Conservation (phyloP, 148 eudicot species). For the Dianthus caryophyllus region DNA sequence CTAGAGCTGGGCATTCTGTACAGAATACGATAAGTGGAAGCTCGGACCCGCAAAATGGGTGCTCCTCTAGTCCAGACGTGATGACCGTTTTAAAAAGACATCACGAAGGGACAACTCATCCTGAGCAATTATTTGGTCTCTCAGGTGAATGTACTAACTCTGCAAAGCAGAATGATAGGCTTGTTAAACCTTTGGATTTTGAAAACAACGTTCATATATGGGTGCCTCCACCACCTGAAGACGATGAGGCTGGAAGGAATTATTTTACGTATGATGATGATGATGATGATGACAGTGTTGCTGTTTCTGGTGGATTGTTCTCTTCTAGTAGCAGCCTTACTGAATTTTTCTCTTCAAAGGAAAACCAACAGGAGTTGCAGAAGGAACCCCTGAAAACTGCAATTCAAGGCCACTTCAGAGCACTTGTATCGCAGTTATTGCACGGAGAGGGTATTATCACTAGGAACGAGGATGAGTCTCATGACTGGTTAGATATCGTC, state of each 20-base stretch:
- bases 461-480: constrained; percentile 38
- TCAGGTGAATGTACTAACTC: constrained; percentile 35
- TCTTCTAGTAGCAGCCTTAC: constrained; percentile 41
- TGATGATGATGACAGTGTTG: constrained; percentile 50
- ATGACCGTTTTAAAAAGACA: constrained; percentile 48
- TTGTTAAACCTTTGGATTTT: constrained; percentile 58
- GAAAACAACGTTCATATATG: constrained; percentile 69
- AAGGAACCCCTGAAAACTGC: constrained; percentile 53
- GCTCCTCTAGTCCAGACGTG: constrained; percentile 37
- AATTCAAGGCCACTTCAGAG: constrained; percentile 84
- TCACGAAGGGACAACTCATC: constrained; percentile 33
- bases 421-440: constrained; percentile 85
- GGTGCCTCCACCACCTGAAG: constrained; percentile 84
- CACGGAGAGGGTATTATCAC: constrained; percentile 62
- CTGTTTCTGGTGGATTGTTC: constrained; percentile 44
- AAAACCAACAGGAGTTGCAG: constrained; percentile 42
- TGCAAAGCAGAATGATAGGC: constrained; percentile 31
- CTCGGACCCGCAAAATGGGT: constrained; percentile 34
- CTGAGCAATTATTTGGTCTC: constrained; percentile 32
- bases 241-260: constrained; percentile 53
- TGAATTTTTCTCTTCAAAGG: constrained; percentile 36
- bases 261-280: constrained; percentile 74
- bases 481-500: constrained; percentile 74
- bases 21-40: constrained; percentile 51
- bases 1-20: constrained; percentile 58